Percentiles rank a stretch among this genome's conserved stretches.
Evolutionary conservation across 768 basidiomycete genomes (phyloP).

Genomic region (Macrolepiota dolichaula): DNA sequence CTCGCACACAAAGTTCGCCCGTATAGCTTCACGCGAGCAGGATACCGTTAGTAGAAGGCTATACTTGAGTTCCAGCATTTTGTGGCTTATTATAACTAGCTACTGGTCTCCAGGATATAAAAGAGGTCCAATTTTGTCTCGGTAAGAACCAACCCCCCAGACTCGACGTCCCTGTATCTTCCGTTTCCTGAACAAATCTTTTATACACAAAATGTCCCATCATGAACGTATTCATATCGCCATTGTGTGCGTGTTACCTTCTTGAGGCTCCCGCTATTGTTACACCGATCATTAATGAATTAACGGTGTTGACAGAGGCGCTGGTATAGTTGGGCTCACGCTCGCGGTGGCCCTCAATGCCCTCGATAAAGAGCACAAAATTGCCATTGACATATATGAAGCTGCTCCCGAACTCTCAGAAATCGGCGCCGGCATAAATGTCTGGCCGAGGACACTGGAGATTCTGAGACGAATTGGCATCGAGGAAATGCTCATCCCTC

Average conservation of each 20-base stretch:
- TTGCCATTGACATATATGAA: constrained; percentile 39
- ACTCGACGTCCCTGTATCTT: not conserved
- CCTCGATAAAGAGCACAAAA: constrained; percentile 16
- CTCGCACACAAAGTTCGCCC: no score
- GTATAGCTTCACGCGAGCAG: no score
- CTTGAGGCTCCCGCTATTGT: not conserved
- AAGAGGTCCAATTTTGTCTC: not conserved
- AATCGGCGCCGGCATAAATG: constrained; percentile 41
- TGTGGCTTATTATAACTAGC: no score
- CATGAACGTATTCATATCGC: not conserved
- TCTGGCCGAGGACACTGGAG: constrained; percentile 26
- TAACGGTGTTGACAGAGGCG: constrained; percentile 26
- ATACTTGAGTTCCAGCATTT: no score
- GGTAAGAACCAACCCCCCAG: not conserved
- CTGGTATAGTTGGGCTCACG: constrained; percentile 38
- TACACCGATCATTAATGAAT: not conserved
- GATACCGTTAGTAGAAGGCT: no score
- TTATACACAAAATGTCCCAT: not conserved
- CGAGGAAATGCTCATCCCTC: constrained; percentile 9
- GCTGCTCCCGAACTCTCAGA: constrained; percentile 34
- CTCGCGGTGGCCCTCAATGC: constrained; percentile 31
- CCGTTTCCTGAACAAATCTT: no score
- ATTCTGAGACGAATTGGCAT: constrained; percentile 13
- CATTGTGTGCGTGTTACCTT: not conserved
- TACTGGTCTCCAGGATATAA: not conserved